phyloP scores from a whole-genome alignment of 768 basidiomycete genomes.

The Leccinum truebloodii region DNA sequence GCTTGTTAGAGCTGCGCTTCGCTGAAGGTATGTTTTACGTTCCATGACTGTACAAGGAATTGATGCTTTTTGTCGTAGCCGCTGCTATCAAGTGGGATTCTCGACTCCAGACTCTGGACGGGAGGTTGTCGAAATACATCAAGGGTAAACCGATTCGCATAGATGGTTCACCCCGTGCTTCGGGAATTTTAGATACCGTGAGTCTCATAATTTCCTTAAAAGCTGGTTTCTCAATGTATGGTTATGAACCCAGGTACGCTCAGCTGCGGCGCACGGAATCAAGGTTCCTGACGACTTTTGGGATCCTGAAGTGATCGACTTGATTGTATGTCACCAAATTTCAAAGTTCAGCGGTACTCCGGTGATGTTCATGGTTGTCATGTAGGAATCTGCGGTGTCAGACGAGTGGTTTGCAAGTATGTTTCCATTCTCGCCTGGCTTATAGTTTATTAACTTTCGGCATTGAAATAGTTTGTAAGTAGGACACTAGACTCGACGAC shows the following conservation, averaged over 20 bases:
- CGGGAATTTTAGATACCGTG: conserved; percentile 75
- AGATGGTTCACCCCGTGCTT: conserved; percentile 74
- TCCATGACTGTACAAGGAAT: background rate
- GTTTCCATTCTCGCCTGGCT: conserved; percentile 7
- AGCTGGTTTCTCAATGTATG: background rate
- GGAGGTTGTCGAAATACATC: conserved; percentile 66
- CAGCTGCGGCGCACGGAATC: conserved; percentile 71
- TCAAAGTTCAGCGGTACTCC: background rate
- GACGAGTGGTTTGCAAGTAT: conserved; percentile 77
- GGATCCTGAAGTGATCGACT: conserved; percentile 56
- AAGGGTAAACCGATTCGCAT: conserved; percentile 68
- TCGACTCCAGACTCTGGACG: conserved; percentile 60
- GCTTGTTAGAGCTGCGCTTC: conserved; percentile 60
- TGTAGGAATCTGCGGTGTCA: conserved; percentile 69
- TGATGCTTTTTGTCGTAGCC: conserved; percentile 38
- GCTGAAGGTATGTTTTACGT: conserved; percentile 50
- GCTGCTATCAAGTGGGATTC: conserved; percentile 67
- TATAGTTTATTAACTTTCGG: conserved; percentile 5
- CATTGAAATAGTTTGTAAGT: conserved; percentile 25
- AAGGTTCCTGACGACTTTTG: conserved; percentile 71
- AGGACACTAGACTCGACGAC: background rate
- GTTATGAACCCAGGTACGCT: conserved; percentile 50
- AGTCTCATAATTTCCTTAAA: background rate
- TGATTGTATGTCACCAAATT: conserved; percentile 47
- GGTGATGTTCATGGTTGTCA: background rate